Conservation (phyloP, 768 basidiomycete genomes). For the Suillus bovinus region DNA sequence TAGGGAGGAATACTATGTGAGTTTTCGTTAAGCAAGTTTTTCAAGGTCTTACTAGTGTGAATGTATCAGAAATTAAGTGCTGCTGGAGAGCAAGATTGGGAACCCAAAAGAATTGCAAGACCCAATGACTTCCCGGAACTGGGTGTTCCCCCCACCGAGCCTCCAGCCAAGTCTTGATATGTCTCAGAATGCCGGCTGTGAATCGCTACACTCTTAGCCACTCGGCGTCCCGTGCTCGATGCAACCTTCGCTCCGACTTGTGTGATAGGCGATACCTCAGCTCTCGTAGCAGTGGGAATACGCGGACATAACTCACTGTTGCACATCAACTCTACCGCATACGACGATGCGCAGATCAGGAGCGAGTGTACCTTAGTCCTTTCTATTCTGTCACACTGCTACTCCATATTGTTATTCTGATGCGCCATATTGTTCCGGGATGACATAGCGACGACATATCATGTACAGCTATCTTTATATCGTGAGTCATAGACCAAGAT, state of each 20-base stretch:
- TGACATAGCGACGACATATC: neutral
- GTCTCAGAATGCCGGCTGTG: neutral
- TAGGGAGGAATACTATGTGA: slow-evolving; percentile 93
- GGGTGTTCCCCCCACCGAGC: slow-evolving; percentile 79
- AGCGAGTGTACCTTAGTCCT: neutral
- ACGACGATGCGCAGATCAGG: neutral
- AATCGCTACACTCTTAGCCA: neutral
- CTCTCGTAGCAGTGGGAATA: neutral
- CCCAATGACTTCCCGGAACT: slow-evolving; percentile 91
- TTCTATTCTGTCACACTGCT: neutral
- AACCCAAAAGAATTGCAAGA: slow-evolving; percentile 79
- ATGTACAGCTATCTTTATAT: no score
- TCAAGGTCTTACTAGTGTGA: slow-evolving; percentile 5
- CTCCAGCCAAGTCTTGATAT: slow-evolving; percentile 27
- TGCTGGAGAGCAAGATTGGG: slow-evolving; percentile 72
- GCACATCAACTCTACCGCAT: neutral
- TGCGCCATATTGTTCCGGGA: neutral
- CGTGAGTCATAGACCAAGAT: neutral
- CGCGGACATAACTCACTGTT: neutral
- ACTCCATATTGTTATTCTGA: neutral
- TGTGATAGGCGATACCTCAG: neutral
- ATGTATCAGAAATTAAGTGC: slow-evolving; percentile 63
- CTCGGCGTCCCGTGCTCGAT: neutral
- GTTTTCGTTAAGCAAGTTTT: slow-evolving; percentile 32
- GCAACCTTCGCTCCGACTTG: neutral